Evolutionary conservation across 495 filamentous ascomycete genomes (phyloP), one percentile per base, ranked within the genome.

Genomic region (Extremus antarcticus): DNA sequence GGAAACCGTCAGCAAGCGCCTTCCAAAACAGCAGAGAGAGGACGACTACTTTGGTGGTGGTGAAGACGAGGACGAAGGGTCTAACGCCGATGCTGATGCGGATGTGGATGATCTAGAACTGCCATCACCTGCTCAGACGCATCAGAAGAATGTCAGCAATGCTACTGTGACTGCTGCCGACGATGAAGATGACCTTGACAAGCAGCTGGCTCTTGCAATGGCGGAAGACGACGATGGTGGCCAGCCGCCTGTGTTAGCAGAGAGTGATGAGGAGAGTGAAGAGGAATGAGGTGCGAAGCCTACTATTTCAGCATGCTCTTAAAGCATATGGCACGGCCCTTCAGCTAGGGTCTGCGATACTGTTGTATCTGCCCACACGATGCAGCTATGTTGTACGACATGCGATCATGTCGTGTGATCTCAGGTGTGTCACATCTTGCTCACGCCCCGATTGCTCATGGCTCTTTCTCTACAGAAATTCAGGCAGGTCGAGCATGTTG

Each of bases 171-270:
- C 24, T 7, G 45, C 13, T 50, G 56, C 13, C 2, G 57, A 45
- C n/a, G 57, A 59, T 8, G 57, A 59, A 4, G 57, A 59, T 51
- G 57, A 59, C 46, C 20, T 59, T 35, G 52, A 55, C 43, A 53
- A 47, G 32, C 51, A 55, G 52, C 39, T 59, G 10, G 46, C 46
- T 20, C 29, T 43, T 16, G 57, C 57, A n/a, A 50, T 59, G 53
- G 51, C 43, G 29, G 57, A 54, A 25, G 51, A 50, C 19, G 57
- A 40, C 23, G 56, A 25, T 22, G 40, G 19, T 15, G 50, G 17
- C 19, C 43, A 22, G 32, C 21, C 24, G 46, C 9, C 46, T 7
- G 4, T 4, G 46, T 9, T 4, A n/a, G 43, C 40, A 25, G 51
- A 59, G 17, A 25, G 24, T 48, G 53, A 51, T 8, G 57, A 55